These are phyloP conservation scores for Lactifluus hygrophoroides DNA, from an alignment of 768 basidiomycete species.

Conservation along the genomic window DNA sequence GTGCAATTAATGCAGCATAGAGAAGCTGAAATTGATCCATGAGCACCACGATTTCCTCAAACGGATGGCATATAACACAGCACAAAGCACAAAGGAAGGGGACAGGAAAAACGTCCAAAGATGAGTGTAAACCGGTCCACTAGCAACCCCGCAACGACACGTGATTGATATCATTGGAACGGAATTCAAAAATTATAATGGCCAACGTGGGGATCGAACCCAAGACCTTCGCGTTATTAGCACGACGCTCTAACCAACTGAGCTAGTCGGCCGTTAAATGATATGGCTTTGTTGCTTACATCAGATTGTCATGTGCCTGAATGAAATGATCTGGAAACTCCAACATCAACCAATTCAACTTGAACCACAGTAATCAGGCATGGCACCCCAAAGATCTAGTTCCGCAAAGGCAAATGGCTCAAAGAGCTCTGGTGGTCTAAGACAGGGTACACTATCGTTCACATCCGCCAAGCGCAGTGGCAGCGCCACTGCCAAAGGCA, in stretches of 20 bases:
- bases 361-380: background rate
- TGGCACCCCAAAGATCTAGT: constrained; percentile 14
- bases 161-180: too few species aligned
- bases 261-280: constrained; percentile 65
- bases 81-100: background rate
- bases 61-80: background rate
- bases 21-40: constrained; percentile 11
- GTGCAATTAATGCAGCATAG: background rate
- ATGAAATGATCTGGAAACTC: background rate
- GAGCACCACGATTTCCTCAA: background rate
- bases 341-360: background rate
- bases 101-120: too few species aligned
- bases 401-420: background rate
- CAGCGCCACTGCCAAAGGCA: constrained; percentile 11
- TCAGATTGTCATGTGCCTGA: background rate
- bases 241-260: constrained; percentile 92
- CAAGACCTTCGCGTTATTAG: constrained; percentile 45
- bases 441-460: constrained; percentile 18
- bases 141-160: background rate
- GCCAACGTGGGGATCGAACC: constrained; percentile 27
- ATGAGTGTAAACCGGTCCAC: background rate
- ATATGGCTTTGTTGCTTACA: background rate
- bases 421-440: constrained; percentile 2
- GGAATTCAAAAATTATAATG: constrained; percentile 1
- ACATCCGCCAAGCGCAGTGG: constrained; percentile 18